Percentiles rank a stretch among this genome's conserved stretches.
phyloP scores from a whole-genome alignment of 1,139 yeast species.

The Debaryomyces robertsiae region DNA sequence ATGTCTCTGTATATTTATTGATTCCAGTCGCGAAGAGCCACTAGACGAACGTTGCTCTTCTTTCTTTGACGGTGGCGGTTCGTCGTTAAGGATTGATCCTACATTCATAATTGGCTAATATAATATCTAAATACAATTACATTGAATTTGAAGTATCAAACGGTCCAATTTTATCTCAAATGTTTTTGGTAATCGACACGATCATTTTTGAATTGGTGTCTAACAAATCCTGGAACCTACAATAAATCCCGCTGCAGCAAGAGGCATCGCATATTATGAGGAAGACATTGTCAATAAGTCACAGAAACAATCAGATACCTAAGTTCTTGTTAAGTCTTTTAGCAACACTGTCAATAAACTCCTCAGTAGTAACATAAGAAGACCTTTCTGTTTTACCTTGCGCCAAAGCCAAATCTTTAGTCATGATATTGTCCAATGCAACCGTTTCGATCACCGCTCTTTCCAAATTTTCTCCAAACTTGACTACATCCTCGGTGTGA shows the following conservation, averaged over 20 bases:
- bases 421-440: conserved; percentile 82
- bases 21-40: conserved; percentile 9
- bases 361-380: conserved; percentile 85
- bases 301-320: conserved; percentile 15
- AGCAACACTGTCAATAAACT: conserved; percentile 80
- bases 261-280: too few relatives aligned
- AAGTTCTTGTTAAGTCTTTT: conserved; percentile 38
- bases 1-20: conserved; percentile 25
- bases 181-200: too few relatives aligned
- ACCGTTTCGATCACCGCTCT: conserved; percentile 86
- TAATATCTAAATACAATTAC: too few relatives aligned
- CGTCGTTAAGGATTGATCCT: conserved; percentile 49
- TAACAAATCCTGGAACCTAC: too few relatives aligned
- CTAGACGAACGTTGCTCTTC: conserved; percentile 16
- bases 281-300: too few relatives aligned
- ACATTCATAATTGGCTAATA: conserved; percentile 38
- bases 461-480: conserved; percentile 79
- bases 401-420: conserved; percentile 91
- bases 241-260: too few relatives aligned
- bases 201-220: too few relatives aligned
- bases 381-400: conserved; percentile 82
- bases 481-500: conserved; percentile 76
- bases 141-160: too few relatives aligned
- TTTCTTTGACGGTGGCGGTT: conserved; percentile 37
- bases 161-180: too few relatives aligned